Conservation (phyloP, 2,329 filamentous ascomycete genomes). For the Penicillium sp. region DNA sequence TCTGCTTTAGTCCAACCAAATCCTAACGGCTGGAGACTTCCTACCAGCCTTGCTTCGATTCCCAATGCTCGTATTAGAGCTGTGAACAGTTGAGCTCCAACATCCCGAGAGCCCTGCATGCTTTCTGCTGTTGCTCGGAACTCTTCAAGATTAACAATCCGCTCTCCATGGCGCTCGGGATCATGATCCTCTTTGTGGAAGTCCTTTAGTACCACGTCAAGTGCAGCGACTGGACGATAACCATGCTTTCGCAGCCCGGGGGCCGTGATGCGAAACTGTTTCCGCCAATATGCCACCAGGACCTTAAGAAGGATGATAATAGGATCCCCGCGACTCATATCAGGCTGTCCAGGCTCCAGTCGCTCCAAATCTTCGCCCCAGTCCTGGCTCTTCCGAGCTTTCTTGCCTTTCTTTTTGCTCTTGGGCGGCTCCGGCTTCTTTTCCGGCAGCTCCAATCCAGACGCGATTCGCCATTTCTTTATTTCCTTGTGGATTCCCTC, state of each 20-base stretch:
- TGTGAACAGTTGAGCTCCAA: constrained; percentile 87
- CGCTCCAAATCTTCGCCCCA: constrained; percentile 71
- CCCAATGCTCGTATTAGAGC: constrained; percentile 78
- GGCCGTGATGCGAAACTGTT: constrained; percentile 73
- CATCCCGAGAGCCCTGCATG: constrained; percentile 80
- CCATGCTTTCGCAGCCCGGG: constrained; percentile 86
- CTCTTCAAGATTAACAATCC: constrained; percentile 64
- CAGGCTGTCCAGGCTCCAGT: constrained; percentile 68
- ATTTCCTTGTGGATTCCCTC: constrained; percentile 69
- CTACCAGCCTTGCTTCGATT: constrained; percentile 79
- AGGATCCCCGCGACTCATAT: constrained; percentile 82
- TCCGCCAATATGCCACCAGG: constrained; percentile 85
- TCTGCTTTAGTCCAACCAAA: constrained; percentile 90
- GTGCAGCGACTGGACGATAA: constrained; percentile 74
- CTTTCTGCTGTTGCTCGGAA: constrained; percentile 69
- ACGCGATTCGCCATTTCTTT: constrained; percentile 70
- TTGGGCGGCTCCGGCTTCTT: constrained; percentile 43
- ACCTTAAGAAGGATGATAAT: constrained; percentile 73
- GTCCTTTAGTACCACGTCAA: constrained; percentile 72
- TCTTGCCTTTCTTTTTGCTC: constrained; percentile 41
- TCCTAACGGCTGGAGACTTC: constrained; percentile 80
- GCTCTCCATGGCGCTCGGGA: constrained; percentile 71
- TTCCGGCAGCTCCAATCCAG: constrained; percentile 57
- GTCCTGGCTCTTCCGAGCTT: constrained; percentile 55
- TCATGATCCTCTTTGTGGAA: constrained; percentile 66